phyloP scores from a whole-genome alignment of 1,284 basidiomycete genomes.

The Ceratobasidium sp. region DNA sequence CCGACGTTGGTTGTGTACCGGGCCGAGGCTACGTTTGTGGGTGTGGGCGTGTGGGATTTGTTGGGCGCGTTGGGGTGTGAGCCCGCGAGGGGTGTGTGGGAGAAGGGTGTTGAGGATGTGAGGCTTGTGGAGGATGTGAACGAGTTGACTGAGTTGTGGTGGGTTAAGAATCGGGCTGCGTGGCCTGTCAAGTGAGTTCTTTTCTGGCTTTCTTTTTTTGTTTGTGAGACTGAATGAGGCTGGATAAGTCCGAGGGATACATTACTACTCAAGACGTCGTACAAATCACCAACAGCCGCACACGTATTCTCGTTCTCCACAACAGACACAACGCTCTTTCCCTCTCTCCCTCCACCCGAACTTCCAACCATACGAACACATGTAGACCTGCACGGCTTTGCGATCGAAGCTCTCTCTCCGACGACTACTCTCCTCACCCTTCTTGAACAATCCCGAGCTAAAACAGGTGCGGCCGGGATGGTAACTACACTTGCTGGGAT shows the following conservation, averaged over 20 bases:
- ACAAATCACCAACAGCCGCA: constrained; percentile 95
- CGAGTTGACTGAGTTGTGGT: constrained; percentile 93
- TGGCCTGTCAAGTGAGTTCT: constrained; percentile 89
- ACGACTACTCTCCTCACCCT: constrained; percentile 95
- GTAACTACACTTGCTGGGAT: constrained; percentile 87
- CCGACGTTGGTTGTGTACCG: constrained; percentile 96
- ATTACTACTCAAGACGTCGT: constrained; percentile 92
- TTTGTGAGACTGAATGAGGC: constrained; percentile 31
- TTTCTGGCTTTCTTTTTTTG: constrained; percentile 42
- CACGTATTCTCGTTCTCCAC: constrained; percentile 97
- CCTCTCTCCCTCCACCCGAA: constrained; percentile 77
- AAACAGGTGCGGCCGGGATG: constrained; percentile 96
- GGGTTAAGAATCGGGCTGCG: constrained; percentile 86
- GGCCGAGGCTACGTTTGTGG: constrained; percentile 97
- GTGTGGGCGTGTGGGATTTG: constrained; percentile 96
- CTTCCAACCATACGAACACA: constrained; percentile 90
- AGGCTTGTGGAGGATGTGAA: constrained; percentile 89
- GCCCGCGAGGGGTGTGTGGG: constrained; percentile 87
- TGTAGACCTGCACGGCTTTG: constrained; percentile 96
- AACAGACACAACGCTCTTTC: constrained; percentile 89
- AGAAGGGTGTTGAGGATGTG: constrained; percentile 90
- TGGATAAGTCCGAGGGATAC: constrained; percentile 85
- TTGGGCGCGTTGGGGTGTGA: constrained; percentile 88
- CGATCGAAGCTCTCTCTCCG: constrained; percentile 94
- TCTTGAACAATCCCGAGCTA: constrained; percentile 96